Base-by-base conservation (phyloP, 1,284 basidiomycete genomes). In the Fomes fomentarius region DNA sequence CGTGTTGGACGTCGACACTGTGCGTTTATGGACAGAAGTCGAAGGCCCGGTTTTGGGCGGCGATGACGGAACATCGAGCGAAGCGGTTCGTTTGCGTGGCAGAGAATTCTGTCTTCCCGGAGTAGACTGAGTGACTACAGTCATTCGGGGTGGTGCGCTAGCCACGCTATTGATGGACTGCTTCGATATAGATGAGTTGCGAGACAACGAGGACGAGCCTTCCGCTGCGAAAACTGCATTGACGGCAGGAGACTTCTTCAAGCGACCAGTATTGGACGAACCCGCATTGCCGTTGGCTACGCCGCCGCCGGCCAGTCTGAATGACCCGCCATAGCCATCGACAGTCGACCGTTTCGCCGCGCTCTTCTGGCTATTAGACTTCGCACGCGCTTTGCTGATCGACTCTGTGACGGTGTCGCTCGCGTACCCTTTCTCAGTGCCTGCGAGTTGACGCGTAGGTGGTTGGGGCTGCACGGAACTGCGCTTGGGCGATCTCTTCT, bases 141-240 rank as follows among this genome's bases (percentile, higher is more conserved):
- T 47, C 34, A 45, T 40, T 28, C 56, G 47, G 12, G 58, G 42
- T 4, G 68, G 64, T 0, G 66, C 63, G 9, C 66, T 66, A 24
- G 62, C 64, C 2, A 62, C 46, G 37, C 62, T 66, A 34, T 50
- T 57, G 22, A 61, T 54, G 25, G 67, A 69, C 47, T 64, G 62
- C 47, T 66, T 69, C 33, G 69, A 70, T 26, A 68, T 15, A 1
- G 69, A 71, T 15, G 65, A 66, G 45, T 66, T 66, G 35, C 67
- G 66, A 8, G 69, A 69, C 4, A 71, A 43, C 5, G 67, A 61
- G 2, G 61, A 31, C 56, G 43, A 39, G 46, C 60, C 39, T 17
- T 47, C 55, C 15, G 51, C 30, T 19, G 39, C 39, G 9, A 57
- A 31, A 8, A 50, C 47, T 2, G 46, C 49, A 17, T 41, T 47